These are phyloP conservation scores for Tolypocladium cylindrosporum DNA, from an alignment of 2,329 filamentous ascomycete genomes.

Conservation along the genomic window DNA sequence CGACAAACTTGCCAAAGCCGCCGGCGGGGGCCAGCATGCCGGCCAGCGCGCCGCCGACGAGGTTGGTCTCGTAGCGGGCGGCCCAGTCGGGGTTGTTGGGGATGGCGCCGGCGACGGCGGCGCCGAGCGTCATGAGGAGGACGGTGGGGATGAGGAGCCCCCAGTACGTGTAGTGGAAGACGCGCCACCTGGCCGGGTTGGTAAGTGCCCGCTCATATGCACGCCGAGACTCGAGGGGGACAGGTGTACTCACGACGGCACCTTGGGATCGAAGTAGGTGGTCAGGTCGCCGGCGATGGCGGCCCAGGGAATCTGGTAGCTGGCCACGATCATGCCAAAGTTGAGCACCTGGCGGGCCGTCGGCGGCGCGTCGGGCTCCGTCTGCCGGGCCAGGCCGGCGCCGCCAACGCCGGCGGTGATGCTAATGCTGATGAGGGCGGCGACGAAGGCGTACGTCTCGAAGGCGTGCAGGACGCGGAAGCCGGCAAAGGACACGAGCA, in stretches of 20 bases:
- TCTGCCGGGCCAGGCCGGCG: constrained; percentile 37
- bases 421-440: constrained; percentile 41
- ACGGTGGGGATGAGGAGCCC: constrained; percentile 46
- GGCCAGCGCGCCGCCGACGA: constrained; percentile 47
- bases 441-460: constrained; percentile 48
- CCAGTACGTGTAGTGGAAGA: constrained; percentile 47
- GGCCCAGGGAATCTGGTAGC: constrained; percentile 54
- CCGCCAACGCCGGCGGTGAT: constrained; percentile 46
- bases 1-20: constrained; percentile 52
- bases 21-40: constrained; percentile 48
- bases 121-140: constrained; percentile 51
- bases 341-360: constrained; percentile 37
- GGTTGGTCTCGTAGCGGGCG: constrained; percentile 40
- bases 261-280: constrained; percentile 48
- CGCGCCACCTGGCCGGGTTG: constrained; percentile 18
- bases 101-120: constrained; percentile 53
- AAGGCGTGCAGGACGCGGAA: constrained; percentile 47
- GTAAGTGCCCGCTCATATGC: background rate
- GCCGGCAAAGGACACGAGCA: constrained; percentile 54
- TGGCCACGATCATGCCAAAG: constrained; percentile 52
- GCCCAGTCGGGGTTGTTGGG: constrained; percentile 42
- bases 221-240: background rate
- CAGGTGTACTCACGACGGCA: constrained; percentile 31
- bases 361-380: constrained; percentile 24
- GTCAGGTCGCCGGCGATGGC: constrained; percentile 50